These are phyloP conservation scores for Edaphochlamys debaryana DNA, from an alignment of 139 green algal genomes.

Conservation along the genomic window DNA sequence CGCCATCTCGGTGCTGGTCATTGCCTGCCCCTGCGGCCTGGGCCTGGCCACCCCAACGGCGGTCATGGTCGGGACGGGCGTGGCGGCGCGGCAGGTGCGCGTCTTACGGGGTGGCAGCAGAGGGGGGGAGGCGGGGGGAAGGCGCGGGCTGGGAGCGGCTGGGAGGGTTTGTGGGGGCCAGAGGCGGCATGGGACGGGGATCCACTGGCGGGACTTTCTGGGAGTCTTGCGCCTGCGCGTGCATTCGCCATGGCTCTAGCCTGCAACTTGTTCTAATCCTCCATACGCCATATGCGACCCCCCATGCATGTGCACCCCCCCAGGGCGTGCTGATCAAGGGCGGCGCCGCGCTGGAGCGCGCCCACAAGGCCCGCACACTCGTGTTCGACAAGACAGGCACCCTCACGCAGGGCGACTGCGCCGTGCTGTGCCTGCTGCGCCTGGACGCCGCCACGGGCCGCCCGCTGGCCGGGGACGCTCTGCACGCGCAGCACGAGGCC, in stretches of 20 bases:
- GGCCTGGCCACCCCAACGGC: slow-evolving; percentile 96
- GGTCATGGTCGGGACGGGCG: slow-evolving; percentile 92
- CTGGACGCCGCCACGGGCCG: slow-evolving; percentile 7
- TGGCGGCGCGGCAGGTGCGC: slow-evolving; percentile 75
- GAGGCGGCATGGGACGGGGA: too few relatives aligned
- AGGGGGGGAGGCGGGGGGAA: neutral
- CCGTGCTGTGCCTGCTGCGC: slow-evolving; percentile 64
- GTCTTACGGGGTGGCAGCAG: too few relatives aligned
- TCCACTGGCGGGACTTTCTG: too few relatives aligned
- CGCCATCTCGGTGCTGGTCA: slow-evolving; percentile 91
- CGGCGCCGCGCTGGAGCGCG: slow-evolving; percentile 54
- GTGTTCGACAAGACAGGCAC: slow-evolving; percentile 99
- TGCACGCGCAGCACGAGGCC: neutral
- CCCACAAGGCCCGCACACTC: slow-evolving; percentile 57
- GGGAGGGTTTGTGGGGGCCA: too few relatives aligned
- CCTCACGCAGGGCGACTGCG: slow-evolving; percentile 82
- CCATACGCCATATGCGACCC: too few relatives aligned
- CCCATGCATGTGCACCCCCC: too few relatives aligned
- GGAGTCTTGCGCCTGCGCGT: too few relatives aligned
- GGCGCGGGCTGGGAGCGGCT: too few relatives aligned
- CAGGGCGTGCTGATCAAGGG: slow-evolving; percentile 55
- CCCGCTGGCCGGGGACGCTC: neutral
- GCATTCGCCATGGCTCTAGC: too few relatives aligned
- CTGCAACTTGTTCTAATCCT: too few relatives aligned
- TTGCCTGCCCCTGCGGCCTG: slow-evolving; percentile 97